Evolutionary conservation across 352 stramenopile genomes (phyloP).

Genomic region (Pythium folliculosum): DNA sequence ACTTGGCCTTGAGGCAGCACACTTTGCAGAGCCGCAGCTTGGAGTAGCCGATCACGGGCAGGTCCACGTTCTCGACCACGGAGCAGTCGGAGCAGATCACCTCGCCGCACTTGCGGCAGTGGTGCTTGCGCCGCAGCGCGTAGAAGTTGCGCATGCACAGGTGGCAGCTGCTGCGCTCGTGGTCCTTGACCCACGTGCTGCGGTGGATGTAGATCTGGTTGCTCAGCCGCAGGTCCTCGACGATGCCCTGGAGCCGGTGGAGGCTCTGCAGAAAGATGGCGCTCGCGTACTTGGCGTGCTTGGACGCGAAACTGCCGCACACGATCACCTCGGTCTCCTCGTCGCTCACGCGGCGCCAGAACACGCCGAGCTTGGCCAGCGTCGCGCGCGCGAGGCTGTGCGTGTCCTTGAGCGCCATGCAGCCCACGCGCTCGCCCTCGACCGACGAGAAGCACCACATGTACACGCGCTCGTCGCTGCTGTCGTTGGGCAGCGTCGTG

Average conservation of each 20-base stretch:
- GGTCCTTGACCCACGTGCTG: conserved; percentile 78
- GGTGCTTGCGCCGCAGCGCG: conserved; percentile 71
- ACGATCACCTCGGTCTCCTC: conserved; percentile 81
- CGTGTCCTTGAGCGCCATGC: conserved; percentile 74
- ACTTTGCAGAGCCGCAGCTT: conserved; percentile 84
- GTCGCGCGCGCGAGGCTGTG: conserved; percentile 56
- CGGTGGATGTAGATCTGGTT: conserved; percentile 74
- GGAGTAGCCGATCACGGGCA: conserved; percentile 74
- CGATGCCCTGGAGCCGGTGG: conserved; percentile 56
- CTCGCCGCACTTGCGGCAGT: conserved; percentile 82
- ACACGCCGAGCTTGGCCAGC: conserved; percentile 69
- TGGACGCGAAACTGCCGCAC: conserved; percentile 75
- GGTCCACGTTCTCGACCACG: conserved; percentile 63
- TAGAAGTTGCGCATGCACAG: conserved; percentile 83
- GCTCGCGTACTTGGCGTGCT: conserved; percentile 60
- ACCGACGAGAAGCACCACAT: conserved; percentile 79
- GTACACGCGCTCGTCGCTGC: conserved; percentile 53
- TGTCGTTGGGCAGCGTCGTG: conserved; percentile 60
- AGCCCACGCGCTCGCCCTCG: conserved; percentile 76
- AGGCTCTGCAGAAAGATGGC: conserved; percentile 55
- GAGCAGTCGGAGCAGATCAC: conserved; percentile 84
- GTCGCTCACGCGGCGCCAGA: conserved; percentile 66
- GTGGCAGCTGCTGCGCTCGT: conserved; percentile 65
- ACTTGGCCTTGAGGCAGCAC: conserved; percentile 73
- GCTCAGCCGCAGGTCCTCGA: conserved; percentile 76